These are phyloP conservation scores for Quercus cerris DNA, from an alignment of 306 rosid genomes.

Conservation along the genomic window DNA sequence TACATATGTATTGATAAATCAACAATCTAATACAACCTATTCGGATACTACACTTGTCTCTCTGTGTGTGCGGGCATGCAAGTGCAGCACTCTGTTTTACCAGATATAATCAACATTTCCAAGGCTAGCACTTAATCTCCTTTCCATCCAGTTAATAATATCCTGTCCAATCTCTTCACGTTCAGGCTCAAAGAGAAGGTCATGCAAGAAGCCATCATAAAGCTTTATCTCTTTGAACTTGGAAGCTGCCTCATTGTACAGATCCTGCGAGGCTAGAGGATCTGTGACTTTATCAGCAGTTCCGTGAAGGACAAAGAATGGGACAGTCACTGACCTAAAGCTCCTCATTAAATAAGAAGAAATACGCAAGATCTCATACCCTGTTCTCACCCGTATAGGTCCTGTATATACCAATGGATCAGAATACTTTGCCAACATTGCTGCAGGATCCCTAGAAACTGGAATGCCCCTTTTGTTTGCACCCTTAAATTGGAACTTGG, in stretches of 20 bases:
- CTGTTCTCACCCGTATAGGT: conserved; percentile 94
- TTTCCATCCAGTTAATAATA: conserved; percentile 88
- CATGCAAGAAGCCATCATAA: conserved; percentile 90
- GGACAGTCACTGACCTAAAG: conserved; percentile 74
- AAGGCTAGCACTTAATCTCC: conserved; percentile 34
- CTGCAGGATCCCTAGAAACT: conserved; percentile 95
- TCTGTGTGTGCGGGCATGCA: neutral
- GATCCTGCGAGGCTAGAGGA: conserved; percentile 86
- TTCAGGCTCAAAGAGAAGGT: conserved; percentile 94
- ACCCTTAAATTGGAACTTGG: conserved; percentile 90
- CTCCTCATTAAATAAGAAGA: conserved; percentile 63
- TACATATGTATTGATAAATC: neutral
- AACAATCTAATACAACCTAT: neutral
- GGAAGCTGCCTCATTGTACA: conserved; percentile 77
- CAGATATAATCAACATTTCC: conserved; percentile 11
- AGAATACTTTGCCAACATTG: conserved; percentile 80
- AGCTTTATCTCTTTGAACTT: conserved; percentile 82
- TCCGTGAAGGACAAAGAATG: conserved; percentile 96
- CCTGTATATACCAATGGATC: conserved; percentile 98
- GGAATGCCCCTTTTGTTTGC: conserved; percentile 99
- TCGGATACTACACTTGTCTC: neutral
- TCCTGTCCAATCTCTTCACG: conserved; percentile 77
- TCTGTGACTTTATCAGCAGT: conserved; percentile 96
- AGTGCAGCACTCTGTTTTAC: neutral
- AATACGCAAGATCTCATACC: conserved; percentile 86